phyloP scores from a whole-genome alignment of 2,329 filamentous ascomycete species.

The Triangularia setosa region DNA sequence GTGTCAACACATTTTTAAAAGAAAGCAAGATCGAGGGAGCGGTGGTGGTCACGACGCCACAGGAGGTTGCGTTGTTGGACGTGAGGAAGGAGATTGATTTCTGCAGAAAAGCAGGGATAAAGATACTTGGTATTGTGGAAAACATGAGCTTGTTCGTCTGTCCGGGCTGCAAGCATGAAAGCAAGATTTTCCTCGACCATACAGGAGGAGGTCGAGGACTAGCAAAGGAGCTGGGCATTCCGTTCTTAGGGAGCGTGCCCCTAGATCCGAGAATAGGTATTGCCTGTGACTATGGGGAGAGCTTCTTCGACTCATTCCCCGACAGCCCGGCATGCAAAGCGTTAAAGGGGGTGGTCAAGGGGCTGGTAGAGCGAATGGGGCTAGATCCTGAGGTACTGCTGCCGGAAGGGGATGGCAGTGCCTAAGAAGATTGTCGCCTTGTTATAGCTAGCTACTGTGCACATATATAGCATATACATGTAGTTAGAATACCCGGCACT shows the following conservation, averaged over 20 bases:
- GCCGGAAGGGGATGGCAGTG: conserved; percentile 36
- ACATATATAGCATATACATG: background rate
- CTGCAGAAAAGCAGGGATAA: conserved; percentile 89
- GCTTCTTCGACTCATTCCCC: conserved; percentile 89
- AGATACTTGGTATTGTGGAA: conserved; percentile 84
- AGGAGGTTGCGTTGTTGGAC: conserved; percentile 88
- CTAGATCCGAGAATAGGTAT: conserved; percentile 92
- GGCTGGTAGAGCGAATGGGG: conserved; percentile 63
- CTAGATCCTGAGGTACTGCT: conserved; percentile 54
- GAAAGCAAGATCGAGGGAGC: conserved; percentile 92
- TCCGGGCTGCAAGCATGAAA: conserved; percentile 77
- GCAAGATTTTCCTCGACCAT: conserved; percentile 84
- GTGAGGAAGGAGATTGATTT: conserved; percentile 98
- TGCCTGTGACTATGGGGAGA: conserved; percentile 96
- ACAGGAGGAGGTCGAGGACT: conserved; percentile 81
- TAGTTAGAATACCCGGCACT: conserved; percentile 10
- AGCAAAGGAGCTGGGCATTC: conserved; percentile 81
- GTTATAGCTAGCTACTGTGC: background rate
- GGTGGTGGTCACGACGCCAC: conserved; percentile 88
- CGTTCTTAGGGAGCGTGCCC: conserved; percentile 85
- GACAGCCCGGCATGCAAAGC: conserved; percentile 87
- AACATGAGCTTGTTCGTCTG: conserved; percentile 99
- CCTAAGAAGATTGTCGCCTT: background rate
- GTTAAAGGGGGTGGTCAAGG: conserved; percentile 73
- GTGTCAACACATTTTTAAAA: conserved; percentile 86